Percentiles rank a stretch among this genome's conserved stretches.
Evolutionary conservation across 768 basidiomycete genomes (phyloP).

Genomic region (Xerocomellus amylosporus): DNA sequence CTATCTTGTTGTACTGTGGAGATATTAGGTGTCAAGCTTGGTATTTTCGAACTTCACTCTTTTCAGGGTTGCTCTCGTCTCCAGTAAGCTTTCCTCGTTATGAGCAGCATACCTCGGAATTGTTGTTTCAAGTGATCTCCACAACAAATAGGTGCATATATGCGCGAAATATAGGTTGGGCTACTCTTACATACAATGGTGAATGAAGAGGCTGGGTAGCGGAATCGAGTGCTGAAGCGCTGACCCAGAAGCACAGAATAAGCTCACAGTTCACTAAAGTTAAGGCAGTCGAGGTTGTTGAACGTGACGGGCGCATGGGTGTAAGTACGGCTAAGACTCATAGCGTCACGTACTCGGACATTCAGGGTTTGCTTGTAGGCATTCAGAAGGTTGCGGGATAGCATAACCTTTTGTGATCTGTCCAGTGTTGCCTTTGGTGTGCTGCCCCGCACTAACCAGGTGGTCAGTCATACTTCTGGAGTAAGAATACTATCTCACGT

Average conservation of each 20-base stretch:
- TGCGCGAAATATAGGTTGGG: no score
- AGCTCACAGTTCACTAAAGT: no score
- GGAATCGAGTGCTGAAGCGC: no score
- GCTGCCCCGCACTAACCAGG: conserved; percentile 31
- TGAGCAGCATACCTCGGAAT: no score
- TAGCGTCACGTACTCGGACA: neutral
- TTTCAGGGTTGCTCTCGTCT: no score
- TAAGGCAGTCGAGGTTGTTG: no score
- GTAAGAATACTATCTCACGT: conserved; percentile 32
- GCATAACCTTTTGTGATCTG: conserved; percentile 35
- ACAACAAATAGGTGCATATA: neutral
- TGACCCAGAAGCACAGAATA: neutral
- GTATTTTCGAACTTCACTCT: neutral
- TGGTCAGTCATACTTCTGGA: neutral
- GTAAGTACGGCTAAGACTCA: neutral
- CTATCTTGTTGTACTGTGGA: neutral
- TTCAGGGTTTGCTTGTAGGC: neutral
- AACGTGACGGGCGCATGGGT: neutral
- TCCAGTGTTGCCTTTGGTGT: conserved; percentile 41
- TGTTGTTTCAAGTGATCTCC: no score
- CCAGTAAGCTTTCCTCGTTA: no score
- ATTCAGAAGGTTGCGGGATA: conserved; percentile 34
- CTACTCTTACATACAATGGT: no score
- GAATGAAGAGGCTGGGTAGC: no score
- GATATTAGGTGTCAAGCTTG: neutral